Percentiles rank a stretch among this genome's conserved stretches.
These are phyloP conservation scores for Magnusiomyces paraingens DNA, from an alignment of 1,139 yeast species.

Conservation along the genomic window DNA sequence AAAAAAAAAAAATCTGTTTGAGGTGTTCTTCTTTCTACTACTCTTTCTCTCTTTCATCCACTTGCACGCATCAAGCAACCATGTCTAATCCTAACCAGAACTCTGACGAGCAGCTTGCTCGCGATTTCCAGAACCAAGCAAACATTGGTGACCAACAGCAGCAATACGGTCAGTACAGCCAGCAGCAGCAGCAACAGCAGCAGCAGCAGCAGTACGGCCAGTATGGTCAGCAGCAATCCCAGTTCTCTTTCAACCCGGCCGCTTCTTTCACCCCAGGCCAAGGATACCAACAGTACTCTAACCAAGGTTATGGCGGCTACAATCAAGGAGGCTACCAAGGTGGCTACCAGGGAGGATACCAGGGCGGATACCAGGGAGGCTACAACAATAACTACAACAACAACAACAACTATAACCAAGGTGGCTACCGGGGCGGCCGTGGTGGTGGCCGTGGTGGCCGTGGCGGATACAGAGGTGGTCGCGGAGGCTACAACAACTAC, in stretches of 20 bases:
- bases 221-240: slow-evolving; percentile 2
- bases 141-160: slow-evolving; percentile 3
- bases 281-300: slow-evolving; percentile 6
- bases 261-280: slow-evolving; percentile 12
- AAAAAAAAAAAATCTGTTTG: slow-evolving; percentile 1
- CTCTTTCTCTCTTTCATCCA: no score
- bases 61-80: not conserved
- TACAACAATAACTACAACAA: slow-evolving; percentile 4
- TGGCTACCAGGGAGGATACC: slow-evolving; percentile 11
- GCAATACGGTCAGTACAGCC: slow-evolving; percentile 2
- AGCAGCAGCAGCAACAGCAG: slow-evolving; percentile 6
- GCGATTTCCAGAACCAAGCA: slow-evolving; percentile 11
- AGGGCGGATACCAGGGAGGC: slow-evolving; percentile 10
- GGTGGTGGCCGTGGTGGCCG: not conserved
- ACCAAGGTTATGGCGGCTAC: slow-evolving; percentile 10
- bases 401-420: slow-evolving; percentile 3
- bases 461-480: slow-evolving; percentile 15
- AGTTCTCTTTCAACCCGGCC: slow-evolving; percentile 11
- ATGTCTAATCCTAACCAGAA: slow-evolving; percentile 10
- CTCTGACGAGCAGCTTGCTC: slow-evolving; percentile 8
- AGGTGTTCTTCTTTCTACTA: not conserved
- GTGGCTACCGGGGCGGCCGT: not conserved
- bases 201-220: slow-evolving; percentile 6
- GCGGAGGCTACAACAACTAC: slow-evolving; percentile 11
- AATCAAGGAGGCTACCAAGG: slow-evolving; percentile 14